Conservation (phyloP, 2,329 filamentous ascomycete genomes). For the Colletotrichum sp. region DNA sequence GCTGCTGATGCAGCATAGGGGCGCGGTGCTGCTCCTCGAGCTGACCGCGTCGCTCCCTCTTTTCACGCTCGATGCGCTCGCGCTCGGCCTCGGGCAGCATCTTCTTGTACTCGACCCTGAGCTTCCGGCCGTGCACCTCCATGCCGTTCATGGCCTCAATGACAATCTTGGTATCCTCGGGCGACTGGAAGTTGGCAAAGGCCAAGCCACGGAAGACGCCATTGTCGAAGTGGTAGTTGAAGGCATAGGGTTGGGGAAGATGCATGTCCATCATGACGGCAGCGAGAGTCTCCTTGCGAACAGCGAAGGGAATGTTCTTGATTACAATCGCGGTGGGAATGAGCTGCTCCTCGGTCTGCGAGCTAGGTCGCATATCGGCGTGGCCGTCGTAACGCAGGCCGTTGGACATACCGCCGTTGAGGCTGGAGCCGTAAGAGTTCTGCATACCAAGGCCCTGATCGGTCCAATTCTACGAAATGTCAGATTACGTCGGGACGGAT, state of each 20-base stretch:
- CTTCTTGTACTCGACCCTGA: slow-evolving; percentile 98
- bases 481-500: not conserved
- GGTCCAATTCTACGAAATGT: slow-evolving; percentile 52
- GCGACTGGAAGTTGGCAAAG: slow-evolving; percentile 97
- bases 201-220: slow-evolving; percentile 95
- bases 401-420: slow-evolving; percentile 33
- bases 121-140: slow-evolving; percentile 91
- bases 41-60: slow-evolving; percentile 93
- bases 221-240: slow-evolving; percentile 99
- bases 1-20: slow-evolving; percentile 79
- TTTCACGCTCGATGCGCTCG: slow-evolving; percentile 95
- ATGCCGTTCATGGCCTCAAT: slow-evolving; percentile 96
- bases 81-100: slow-evolving; percentile 96
- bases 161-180: slow-evolving; percentile 90
- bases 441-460: slow-evolving; percentile 52
- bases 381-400: slow-evolving; percentile 45
- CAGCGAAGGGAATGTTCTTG: slow-evolving; percentile 98
- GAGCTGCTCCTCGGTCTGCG: slow-evolving; percentile 74
- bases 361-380: slow-evolving; percentile 39
- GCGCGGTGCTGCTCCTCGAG: slow-evolving; percentile 94
- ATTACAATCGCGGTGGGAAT: slow-evolving; percentile 99
- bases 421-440: slow-evolving; percentile 37
- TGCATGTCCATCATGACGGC: slow-evolving; percentile 93
- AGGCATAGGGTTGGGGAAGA: slow-evolving; percentile 93
- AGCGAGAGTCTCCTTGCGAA: slow-evolving; percentile 95